Conservation (phyloP, 2,329 filamentous ascomycete genomes). For the Septoria petroselini region DNA sequence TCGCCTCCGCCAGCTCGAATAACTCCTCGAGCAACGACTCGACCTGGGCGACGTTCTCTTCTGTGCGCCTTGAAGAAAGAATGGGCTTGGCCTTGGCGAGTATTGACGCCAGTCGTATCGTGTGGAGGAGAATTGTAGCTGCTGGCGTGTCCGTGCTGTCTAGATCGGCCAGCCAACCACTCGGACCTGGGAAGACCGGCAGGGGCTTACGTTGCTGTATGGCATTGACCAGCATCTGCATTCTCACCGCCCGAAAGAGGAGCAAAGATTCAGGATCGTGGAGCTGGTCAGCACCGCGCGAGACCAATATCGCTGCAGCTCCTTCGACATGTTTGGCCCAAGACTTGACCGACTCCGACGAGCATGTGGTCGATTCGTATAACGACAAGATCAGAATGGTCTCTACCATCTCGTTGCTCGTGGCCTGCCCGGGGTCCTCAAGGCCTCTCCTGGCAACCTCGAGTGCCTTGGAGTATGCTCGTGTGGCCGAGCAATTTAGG, state of each 20-base stretch:
- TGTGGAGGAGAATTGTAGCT: background rate
- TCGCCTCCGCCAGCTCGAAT: constrained; percentile 2
- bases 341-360: constrained; percentile 11
- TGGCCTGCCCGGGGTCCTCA: constrained; percentile 3
- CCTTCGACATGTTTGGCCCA: constrained; percentile 20
- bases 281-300: constrained; percentile 11
- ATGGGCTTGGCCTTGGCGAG: constrained; percentile 6
- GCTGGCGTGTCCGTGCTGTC: constrained; percentile 4
- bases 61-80: background rate
- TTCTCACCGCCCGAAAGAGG: constrained; percentile 15
- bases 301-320: constrained; percentile 12
- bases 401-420: constrained; percentile 10
- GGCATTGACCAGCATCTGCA: constrained; percentile 14
- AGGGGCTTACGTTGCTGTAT: constrained; percentile 14
- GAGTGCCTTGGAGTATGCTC: constrained; percentile 10
- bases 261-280: constrained; percentile 7
- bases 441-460: constrained; percentile 11
- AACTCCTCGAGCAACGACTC: constrained; percentile 4
- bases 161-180: constrained; percentile 9
- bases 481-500: constrained; percentile 3
- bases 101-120: constrained; percentile 4
- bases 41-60: background rate
- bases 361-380: constrained; percentile 13
- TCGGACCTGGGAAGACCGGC: constrained; percentile 9
- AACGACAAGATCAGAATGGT: constrained; percentile 16